phyloP scores from a whole-genome alignment of 805 yeast species.

The Suhomyces kilbournensis region DNA sequence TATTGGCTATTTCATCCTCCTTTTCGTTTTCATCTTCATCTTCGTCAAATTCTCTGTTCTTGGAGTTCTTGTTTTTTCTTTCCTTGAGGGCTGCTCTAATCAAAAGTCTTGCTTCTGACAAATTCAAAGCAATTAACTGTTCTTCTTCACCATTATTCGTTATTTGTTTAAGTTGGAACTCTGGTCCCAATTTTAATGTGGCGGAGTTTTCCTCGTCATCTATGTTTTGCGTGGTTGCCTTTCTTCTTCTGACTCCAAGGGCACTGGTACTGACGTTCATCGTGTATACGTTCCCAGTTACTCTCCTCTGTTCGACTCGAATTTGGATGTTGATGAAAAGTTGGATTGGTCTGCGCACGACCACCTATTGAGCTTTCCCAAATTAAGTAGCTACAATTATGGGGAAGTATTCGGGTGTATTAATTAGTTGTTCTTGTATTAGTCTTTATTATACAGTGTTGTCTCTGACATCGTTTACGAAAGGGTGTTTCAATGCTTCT shows the following conservation, averaged over 20 bases:
- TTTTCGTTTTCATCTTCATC: constrained; percentile 38
- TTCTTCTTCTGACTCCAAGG: constrained; percentile 77
- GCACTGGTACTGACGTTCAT: constrained; percentile 93
- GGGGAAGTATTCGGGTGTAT: background rate
- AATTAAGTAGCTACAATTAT: background rate
- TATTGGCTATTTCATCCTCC: constrained; percentile 45
- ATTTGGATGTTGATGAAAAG: constrained; percentile 1
- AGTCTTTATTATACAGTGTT: background rate
- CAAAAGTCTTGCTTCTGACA: constrained; percentile 85
- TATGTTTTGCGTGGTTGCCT: constrained; percentile 51
- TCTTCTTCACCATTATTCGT: constrained; percentile 78
- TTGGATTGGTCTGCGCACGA: background rate
- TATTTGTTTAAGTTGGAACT: constrained; percentile 76
- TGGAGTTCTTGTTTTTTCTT: constrained; percentile 39
- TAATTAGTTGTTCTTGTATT: background rate
- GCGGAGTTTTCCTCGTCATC: constrained; percentile 95
- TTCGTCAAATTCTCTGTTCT: constrained; percentile 23
- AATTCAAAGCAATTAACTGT: constrained; percentile 77
- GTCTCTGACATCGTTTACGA: constrained; percentile 47
- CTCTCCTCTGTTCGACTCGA: background rate
- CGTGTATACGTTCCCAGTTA: constrained; percentile 2
- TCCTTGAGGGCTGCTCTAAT: constrained; percentile 87
- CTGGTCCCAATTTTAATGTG: constrained; percentile 83
- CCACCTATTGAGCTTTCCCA: background rate
- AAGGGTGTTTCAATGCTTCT: constrained; percentile 90